Evolutionary conservation across 2,329 filamentous ascomycete genomes (phyloP).

Genomic region (Aspergillus ustus): DNA sequence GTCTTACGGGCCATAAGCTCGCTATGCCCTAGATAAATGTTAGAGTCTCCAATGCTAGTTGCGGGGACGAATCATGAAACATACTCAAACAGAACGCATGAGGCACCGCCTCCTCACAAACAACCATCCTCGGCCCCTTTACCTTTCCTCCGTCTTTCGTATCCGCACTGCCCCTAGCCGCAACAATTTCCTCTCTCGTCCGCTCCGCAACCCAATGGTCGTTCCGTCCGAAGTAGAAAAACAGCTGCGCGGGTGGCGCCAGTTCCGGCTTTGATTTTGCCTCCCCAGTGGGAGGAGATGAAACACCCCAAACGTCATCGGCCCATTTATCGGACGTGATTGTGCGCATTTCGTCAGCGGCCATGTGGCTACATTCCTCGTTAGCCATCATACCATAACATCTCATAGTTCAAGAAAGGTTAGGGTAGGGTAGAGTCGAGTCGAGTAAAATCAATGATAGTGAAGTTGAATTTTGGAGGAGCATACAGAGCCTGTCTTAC

Average conservation of each 20-base stretch:
- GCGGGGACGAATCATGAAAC: constrained; percentile 27
- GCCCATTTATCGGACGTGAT: constrained; percentile 63
- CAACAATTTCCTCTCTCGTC: constrained; percentile 61
- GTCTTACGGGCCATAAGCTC: constrained; percentile 58
- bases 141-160: not conserved
- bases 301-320: constrained; percentile 63
- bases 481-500: constrained; percentile 60
- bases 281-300: constrained; percentile 11
- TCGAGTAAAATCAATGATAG: not conserved
- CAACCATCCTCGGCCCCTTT: constrained; percentile 56
- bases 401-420: not conserved
- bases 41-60: not conserved
- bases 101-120: constrained; percentile 59
- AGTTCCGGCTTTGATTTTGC: not conserved
- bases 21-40: constrained; percentile 37
- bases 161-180: constrained; percentile 40
- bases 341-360: constrained; percentile 60
- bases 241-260: constrained; percentile 51
- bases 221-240: constrained; percentile 63
- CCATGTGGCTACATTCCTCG: constrained; percentile 53
- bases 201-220: constrained; percentile 67
- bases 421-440: not conserved
- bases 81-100: constrained; percentile 65
- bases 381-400: constrained; percentile 1
- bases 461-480: not conserved